Conservation (phyloP, 192 early-diverging fungal genomes). For the Glomus cerebriforme region DNA sequence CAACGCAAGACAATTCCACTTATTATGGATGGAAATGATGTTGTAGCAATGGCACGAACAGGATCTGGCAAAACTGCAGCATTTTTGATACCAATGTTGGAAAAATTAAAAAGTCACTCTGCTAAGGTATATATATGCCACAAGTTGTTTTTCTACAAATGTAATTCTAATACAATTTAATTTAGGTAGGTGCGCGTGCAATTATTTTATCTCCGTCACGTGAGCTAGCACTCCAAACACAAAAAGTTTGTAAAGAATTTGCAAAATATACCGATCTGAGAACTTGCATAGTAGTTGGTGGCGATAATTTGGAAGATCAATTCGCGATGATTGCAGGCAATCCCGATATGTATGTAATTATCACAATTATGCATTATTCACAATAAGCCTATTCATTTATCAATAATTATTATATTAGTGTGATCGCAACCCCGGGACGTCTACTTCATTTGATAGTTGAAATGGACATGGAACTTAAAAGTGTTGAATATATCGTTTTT, state of each 20-base stretch:
- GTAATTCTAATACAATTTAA: background rate
- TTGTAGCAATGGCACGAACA: slow-evolving; percentile 98
- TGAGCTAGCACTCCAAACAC: slow-evolving; percentile 96
- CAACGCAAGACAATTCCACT: slow-evolving; percentile 94
- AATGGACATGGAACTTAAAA: slow-evolving; percentile 86
- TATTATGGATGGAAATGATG: slow-evolving; percentile 87
- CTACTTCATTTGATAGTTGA: slow-evolving; percentile 85
- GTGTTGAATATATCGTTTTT: slow-evolving; percentile 95
- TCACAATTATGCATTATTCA: background rate
- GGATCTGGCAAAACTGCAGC: slow-evolving; percentile 98
- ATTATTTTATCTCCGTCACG: slow-evolving; percentile 92
- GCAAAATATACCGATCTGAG: slow-evolving; percentile 92
- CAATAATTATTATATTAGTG: slow-evolving; percentile 28
- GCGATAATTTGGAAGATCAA: slow-evolving; percentile 96
- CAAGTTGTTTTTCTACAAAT: background rate
- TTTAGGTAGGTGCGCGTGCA: slow-evolving; percentile 65
- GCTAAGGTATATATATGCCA: slow-evolving; percentile 66
- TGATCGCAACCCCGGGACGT: slow-evolving; percentile 84
- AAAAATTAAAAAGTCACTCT: slow-evolving; percentile 85
- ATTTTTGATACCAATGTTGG: slow-evolving; percentile 91
- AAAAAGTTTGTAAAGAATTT: slow-evolving; percentile 91
- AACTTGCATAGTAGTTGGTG: slow-evolving; percentile 88
- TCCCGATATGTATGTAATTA: slow-evolving; percentile 78
- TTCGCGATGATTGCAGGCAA: slow-evolving; percentile 91
- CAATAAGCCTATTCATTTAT: background rate